Conservation (phyloP, 139 green algal species). For the Tetradesmus lagerheimii region DNA sequence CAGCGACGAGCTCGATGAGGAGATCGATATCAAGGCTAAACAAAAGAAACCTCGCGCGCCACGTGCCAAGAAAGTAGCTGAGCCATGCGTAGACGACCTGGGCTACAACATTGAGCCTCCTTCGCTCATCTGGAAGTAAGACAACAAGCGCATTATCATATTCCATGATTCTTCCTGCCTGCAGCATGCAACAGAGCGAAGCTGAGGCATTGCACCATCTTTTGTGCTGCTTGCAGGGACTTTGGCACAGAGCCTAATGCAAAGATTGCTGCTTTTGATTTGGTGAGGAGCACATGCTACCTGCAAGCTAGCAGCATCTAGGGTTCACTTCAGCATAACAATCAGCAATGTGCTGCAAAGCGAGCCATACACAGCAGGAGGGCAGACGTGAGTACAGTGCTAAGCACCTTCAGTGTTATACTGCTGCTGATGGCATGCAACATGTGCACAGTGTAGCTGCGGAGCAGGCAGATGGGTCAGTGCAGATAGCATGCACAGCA, state of each 20-base stretch:
- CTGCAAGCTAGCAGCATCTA: not conserved
- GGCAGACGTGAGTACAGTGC: no score
- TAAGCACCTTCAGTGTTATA: no score
- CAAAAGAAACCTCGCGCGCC: slow-evolving; percentile 45
- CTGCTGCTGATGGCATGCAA: not conserved
- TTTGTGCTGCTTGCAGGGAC: slow-evolving; percentile 36
- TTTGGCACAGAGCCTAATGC: slow-evolving; percentile 36
- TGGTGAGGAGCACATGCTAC: slow-evolving; percentile 56
- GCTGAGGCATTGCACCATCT: not conserved
- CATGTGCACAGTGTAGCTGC: not conserved
- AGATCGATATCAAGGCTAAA: slow-evolving; percentile 15
- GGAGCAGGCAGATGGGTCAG: no score
- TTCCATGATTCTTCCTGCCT: not conserved
- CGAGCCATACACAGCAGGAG: not conserved
- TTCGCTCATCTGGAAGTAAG: slow-evolving; percentile 64
- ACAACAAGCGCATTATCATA: not conserved
- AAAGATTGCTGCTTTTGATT: slow-evolving; percentile 82
- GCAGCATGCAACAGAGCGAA: not conserved
- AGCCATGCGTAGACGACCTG: slow-evolving; percentile 18
- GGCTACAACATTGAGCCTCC: slow-evolving; percentile 58
- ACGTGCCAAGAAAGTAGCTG: slow-evolving; percentile 37
- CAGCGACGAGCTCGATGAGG: slow-evolving; percentile 6
- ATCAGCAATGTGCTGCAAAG: not conserved
- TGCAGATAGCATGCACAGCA: not conserved
- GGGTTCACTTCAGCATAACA: not conserved